Conservation (phyloP, 2,329 filamentous ascomycete genomes). For the Esteya vermicola region DNA sequence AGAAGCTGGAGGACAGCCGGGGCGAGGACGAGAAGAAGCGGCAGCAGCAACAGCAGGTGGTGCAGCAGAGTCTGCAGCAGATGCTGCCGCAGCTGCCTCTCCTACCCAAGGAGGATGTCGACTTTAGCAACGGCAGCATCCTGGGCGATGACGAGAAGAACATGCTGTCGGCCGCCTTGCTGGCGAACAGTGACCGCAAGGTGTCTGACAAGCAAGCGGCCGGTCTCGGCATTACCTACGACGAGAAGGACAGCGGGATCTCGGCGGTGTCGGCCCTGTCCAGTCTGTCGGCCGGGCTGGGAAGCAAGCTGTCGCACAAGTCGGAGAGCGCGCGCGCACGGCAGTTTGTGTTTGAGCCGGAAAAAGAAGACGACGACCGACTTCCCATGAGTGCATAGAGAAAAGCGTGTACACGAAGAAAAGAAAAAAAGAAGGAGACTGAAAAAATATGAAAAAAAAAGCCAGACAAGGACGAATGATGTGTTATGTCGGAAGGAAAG, state of each 20-base stretch:
- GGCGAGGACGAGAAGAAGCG: neutral
- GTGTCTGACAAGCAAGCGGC: constrained; percentile 6
- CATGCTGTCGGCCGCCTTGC: constrained; percentile 10
- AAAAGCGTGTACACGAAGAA: neutral
- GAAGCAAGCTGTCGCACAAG: constrained; percentile 16
- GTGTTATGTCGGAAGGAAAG: neutral
- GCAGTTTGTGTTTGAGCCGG: constrained; percentile 17
- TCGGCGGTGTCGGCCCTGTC: constrained; percentile 15
- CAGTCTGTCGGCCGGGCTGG: neutral
- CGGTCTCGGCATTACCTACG: constrained; percentile 23
- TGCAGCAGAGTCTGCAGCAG: no score
- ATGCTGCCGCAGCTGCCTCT: no score
- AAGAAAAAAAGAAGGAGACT: no score
- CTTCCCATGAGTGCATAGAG: constrained; percentile 14
- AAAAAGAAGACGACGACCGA: constrained; percentile 16
- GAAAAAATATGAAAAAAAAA: no score
- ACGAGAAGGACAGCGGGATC: constrained; percentile 23
- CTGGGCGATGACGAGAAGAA: constrained; percentile 11
- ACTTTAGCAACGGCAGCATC: constrained; percentile 5
- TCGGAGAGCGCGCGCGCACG: constrained; percentile 18
- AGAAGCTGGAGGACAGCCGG: constrained; percentile 19
- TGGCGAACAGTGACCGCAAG: constrained; percentile 10
- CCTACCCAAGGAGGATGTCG: constrained; percentile 13
- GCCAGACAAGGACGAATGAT: neutral
- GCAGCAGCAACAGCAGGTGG: neutral